Evolutionary conservation across 495 filamentous ascomycete species (phyloP).

Genomic region (Lophiostoma macrostomum): DNA sequence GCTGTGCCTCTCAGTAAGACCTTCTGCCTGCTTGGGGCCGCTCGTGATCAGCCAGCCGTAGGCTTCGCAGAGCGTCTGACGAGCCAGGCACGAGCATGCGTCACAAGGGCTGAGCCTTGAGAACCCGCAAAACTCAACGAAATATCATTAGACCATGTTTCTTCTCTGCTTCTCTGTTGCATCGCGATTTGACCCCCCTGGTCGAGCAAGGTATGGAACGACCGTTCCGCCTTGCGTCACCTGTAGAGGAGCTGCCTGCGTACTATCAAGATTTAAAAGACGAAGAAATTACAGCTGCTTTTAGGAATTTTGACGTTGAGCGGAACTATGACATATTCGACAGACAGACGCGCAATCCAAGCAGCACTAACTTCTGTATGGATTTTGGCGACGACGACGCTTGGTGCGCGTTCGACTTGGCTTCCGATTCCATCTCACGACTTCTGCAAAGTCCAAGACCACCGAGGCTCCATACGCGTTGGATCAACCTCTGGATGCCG

Average conservation of each 20-base stretch:
- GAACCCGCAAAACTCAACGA: not conserved
- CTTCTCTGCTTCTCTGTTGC: no score
- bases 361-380: conserved; percentile 55
- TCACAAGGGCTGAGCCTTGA: conserved; percentile 4
- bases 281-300: conserved; percentile 14
- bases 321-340: conserved; percentile 28
- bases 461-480: conserved; percentile 46
- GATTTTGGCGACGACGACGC: conserved; percentile 67
- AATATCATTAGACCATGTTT: not conserved
- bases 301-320: conserved; percentile 28
- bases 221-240: conserved; percentile 9
- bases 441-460: conserved; percentile 37
- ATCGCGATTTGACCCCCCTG: no score
- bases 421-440: conserved; percentile 42
- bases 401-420: conserved; percentile 59
- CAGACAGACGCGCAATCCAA: conserved; percentile 21
- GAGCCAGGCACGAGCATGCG: not conserved
- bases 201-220: conserved; percentile 8
- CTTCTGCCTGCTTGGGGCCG: conserved; percentile 8
- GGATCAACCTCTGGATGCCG: conserved; percentile 79
- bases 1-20: conserved; percentile 4
- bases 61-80: not conserved
- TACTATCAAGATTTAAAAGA: conserved; percentile 29
- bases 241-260: conserved; percentile 11
- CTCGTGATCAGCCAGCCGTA: not conserved